phyloP scores from a whole-genome alignment of 176 grass and related monocot genomes.

The Dendrocalamus sinicus region DNA sequence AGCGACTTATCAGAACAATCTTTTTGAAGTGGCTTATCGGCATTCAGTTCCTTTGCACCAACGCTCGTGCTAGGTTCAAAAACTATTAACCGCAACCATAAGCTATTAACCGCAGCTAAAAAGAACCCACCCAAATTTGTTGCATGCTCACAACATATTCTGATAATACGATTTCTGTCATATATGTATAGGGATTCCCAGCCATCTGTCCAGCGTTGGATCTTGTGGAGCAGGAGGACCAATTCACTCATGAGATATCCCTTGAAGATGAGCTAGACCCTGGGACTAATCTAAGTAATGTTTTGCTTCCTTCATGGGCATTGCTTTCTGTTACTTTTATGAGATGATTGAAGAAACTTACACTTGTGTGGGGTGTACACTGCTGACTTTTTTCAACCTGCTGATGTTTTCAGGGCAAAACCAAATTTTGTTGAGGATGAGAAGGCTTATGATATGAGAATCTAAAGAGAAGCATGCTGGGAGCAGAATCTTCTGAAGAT shows the following conservation, averaged over 20 bases:
- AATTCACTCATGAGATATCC: slow-evolving; percentile 86
- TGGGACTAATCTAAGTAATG: slow-evolving; percentile 80
- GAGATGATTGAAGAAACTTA: slow-evolving; percentile 23
- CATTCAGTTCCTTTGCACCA: no score
- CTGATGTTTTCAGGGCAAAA: slow-evolving; percentile 93
- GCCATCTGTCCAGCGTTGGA: no score
- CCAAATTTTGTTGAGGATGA: slow-evolving; percentile 85
- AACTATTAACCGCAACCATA: no score
- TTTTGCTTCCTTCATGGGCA: slow-evolving; percentile 26
- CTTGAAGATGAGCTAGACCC: slow-evolving; percentile 86
- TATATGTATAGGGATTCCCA: no score
- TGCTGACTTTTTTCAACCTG: slow-evolving; percentile 42
- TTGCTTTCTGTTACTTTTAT: slow-evolving; percentile 23
- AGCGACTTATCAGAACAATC: no score
- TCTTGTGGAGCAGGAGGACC: no score
- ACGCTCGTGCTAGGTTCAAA: no score
- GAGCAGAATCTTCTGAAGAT: slow-evolving; percentile 78
- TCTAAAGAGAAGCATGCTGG: slow-evolving; percentile 81
- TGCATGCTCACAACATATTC: slow-evolving; percentile 25
- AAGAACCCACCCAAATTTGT: neutral
- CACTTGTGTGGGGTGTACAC: slow-evolving; percentile 1
- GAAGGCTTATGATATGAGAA: slow-evolving; percentile 73
- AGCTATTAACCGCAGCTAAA: no score
- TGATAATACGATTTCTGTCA: slow-evolving; percentile 23
- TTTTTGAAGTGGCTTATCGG: no score